These are phyloP conservation scores for Alternaria alternata DNA, from an alignment of 2,329 filamentous ascomycete species.

Conservation along the genomic window DNA sequence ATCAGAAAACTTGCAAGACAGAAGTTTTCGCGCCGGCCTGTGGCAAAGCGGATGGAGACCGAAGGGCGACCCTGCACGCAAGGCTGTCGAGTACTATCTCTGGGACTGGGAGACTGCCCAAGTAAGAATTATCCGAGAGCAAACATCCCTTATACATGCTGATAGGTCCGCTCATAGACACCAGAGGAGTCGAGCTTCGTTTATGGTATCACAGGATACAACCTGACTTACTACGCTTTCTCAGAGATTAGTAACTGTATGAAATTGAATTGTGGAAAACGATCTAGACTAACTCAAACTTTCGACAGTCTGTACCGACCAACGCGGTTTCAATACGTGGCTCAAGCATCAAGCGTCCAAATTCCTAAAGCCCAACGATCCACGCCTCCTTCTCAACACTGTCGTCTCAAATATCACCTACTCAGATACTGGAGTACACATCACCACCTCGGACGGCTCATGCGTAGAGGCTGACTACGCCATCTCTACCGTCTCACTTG, in stretches of 20 bases:
- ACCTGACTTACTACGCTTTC: conserved; percentile 51
- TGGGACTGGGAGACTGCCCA: conserved; percentile 67
- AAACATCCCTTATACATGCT: not conserved
- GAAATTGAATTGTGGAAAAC: conserved; percentile 24
- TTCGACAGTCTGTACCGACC: conserved; percentile 67
- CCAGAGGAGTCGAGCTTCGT: conserved; percentile 66
- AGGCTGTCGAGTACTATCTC: conserved; percentile 69
- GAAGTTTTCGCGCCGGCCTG: conserved; percentile 66
- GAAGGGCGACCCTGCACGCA: conserved; percentile 61
- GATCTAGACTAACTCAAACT: conserved; percentile 68
- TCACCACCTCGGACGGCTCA: conserved; percentile 62
- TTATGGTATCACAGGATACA: conserved; percentile 65
- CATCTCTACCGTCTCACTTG: conserved; percentile 72
- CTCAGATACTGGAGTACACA: conserved; percentile 60
- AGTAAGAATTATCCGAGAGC: not conserved
- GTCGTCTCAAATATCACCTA: conserved; percentile 65
- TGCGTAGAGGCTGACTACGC: conserved; percentile 69
- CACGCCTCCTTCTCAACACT: conserved; percentile 66
- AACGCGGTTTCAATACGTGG: conserved; percentile 67
- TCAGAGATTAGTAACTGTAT: conserved; percentile 15
- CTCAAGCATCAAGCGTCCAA: conserved; percentile 65
- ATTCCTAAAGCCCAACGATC: conserved; percentile 65
- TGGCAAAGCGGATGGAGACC: conserved; percentile 70
- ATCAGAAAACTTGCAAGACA: conserved; percentile 67
- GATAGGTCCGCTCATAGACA: conserved; percentile 32